Percentiles rank a stretch among this genome's conserved stretches.
Conservation (phyloP, 495 filamentous ascomycete species). For the Penicillium steckii region DNA sequence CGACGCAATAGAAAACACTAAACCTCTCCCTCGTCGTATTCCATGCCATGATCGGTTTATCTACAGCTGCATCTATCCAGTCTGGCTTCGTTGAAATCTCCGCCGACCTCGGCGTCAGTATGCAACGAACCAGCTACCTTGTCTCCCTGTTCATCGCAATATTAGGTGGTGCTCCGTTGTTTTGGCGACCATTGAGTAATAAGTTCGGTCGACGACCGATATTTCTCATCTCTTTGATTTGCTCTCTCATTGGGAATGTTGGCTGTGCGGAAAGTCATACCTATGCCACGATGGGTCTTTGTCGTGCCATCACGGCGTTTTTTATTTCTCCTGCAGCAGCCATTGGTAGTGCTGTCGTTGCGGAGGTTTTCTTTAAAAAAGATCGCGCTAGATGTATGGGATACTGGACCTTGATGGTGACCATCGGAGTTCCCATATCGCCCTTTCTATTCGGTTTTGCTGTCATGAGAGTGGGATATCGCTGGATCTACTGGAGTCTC, state of each 20-base stretch:
- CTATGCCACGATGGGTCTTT: constrained; percentile 40
- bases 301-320: constrained; percentile 46
- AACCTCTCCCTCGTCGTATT: constrained; percentile 55
- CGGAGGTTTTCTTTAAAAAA: constrained; percentile 45
- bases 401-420: constrained; percentile 42
- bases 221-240: constrained; percentile 47
- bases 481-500: constrained; percentile 44
- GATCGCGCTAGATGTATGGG: constrained; percentile 48
- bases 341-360: constrained; percentile 44
- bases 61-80: constrained; percentile 52
- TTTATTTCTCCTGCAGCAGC: constrained; percentile 50
- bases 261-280: constrained; percentile 44
- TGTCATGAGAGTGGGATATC: constrained; percentile 40
- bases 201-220: constrained; percentile 53
- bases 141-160: constrained; percentile 52
- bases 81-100: constrained; percentile 52
- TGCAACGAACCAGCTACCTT: constrained; percentile 51
- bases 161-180: constrained; percentile 48
- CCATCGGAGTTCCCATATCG: constrained; percentile 42
- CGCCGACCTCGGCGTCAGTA: constrained; percentile 41
- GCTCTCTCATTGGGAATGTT: constrained; percentile 46
- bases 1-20: constrained; percentile 43
- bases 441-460: constrained; percentile 52
- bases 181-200: constrained; percentile 55
- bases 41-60: constrained; percentile 56